These are phyloP conservation scores for Neofusicoccum cordaticola DNA, from an alignment of 2,329 filamentous ascomycete species.

Conservation along the genomic window DNA sequence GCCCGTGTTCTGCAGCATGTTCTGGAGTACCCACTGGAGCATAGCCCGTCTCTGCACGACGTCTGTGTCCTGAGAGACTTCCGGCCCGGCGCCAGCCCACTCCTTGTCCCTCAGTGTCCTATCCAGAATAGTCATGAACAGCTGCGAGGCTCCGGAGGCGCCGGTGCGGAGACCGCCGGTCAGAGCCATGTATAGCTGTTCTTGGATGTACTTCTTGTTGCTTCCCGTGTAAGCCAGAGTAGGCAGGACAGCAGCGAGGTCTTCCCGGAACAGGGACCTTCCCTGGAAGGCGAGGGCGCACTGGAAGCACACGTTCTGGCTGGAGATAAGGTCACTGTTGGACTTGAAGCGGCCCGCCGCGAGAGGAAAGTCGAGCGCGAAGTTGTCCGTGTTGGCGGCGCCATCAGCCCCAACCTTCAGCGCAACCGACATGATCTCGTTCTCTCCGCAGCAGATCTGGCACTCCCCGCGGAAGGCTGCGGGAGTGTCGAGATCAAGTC, in stretches of 20 bases:
- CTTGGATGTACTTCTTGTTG: slow-evolving; percentile 34
- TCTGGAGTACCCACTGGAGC: slow-evolving; percentile 30
- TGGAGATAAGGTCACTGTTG: slow-evolving; percentile 30
- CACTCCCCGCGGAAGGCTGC: slow-evolving; percentile 28
- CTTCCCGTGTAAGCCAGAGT: slow-evolving; percentile 26
- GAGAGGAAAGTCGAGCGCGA: slow-evolving; percentile 34
- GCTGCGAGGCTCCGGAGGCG: slow-evolving; percentile 29
- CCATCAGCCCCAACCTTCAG: slow-evolving; percentile 27
- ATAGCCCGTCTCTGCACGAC: slow-evolving; percentile 22
- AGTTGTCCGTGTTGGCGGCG: slow-evolving; percentile 32
- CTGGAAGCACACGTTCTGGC: slow-evolving; percentile 35
- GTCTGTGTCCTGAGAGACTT: slow-evolving; percentile 18
- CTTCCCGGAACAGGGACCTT: slow-evolving; percentile 32
- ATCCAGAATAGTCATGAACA: slow-evolving; percentile 33
- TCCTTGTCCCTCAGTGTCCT: slow-evolving; percentile 26
- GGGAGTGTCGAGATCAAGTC: slow-evolving; percentile 28
- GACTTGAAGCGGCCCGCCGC: slow-evolving; percentile 28
- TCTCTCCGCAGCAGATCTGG: slow-evolving; percentile 31
- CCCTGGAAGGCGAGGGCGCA: slow-evolving; percentile 28
- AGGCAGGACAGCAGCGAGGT: slow-evolving; percentile 29
- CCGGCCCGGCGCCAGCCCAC: slow-evolving; percentile 27
- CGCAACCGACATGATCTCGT: slow-evolving; percentile 34
- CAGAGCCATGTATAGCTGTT: slow-evolving; percentile 32
- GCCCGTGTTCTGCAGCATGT: slow-evolving; percentile 27
- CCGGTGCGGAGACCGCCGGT: slow-evolving; percentile 31